Conservation (phyloP, 768 basidiomycete genomes). For the Mycena filopes region DNA sequence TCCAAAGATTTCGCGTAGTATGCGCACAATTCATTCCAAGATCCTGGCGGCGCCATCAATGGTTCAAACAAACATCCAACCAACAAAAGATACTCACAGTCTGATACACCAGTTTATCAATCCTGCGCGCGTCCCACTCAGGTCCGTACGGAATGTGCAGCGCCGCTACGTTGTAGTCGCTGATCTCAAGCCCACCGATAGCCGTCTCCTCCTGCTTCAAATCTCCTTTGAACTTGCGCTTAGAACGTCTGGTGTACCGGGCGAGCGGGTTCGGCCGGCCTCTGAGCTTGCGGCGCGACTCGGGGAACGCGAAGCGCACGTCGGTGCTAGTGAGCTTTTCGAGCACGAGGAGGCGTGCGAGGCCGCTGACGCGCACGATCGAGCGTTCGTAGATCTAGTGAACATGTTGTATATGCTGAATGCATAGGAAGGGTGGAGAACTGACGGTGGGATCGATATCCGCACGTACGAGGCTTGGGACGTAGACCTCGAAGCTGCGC, state of each 20-base stretch:
- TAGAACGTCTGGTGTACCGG: conserved; percentile 43
- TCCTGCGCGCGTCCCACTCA: conserved; percentile 65
- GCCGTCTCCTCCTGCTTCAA: conserved; percentile 54
- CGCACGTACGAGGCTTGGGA: conserved; percentile 59
- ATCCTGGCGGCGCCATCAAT: conserved; percentile 49
- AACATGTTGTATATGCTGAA: conserved; percentile 2
- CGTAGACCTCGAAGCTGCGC: conserved; percentile 66
- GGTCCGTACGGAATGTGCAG: conserved; percentile 73
- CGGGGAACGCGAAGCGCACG: conserved; percentile 57
- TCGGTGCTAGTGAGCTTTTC: conserved; percentile 62
- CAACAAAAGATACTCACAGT: conserved; percentile 51
- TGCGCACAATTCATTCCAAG: conserved; percentile 66
- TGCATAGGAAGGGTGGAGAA: conserved; percentile 6
- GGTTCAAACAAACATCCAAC: not conserved
- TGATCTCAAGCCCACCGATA: conserved; percentile 61
- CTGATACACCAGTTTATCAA: conserved; percentile 67
- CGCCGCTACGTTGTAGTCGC: conserved; percentile 64
- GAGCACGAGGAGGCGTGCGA: conserved; percentile 70
- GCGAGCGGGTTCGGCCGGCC: conserved; percentile 53
- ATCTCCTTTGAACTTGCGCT: conserved; percentile 65
- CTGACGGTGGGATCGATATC: conserved; percentile 70
- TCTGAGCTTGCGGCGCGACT: conserved; percentile 59
- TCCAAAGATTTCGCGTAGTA: not conserved
- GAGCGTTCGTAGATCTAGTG: conserved; percentile 69
- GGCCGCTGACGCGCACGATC: conserved; percentile 64